A percentile compares a stretch with the other conserved stretches of the same genome.
Conservation (phyloP, 148 eudicot genomes). For the Chenopodium quinoa region DNA sequence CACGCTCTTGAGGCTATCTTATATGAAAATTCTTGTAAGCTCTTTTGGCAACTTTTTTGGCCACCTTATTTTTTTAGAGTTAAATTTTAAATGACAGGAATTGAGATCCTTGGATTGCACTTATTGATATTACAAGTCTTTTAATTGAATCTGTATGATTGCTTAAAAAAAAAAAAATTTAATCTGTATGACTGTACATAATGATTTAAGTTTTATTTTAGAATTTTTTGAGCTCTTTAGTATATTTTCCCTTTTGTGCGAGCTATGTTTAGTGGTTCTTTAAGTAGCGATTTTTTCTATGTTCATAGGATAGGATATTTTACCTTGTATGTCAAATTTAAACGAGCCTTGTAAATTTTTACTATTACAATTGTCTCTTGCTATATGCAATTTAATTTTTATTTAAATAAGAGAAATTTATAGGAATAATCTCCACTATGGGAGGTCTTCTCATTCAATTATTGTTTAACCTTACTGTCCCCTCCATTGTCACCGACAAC, state of each 20-base stretch:
- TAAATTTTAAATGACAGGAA: not conserved
- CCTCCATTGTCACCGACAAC: no score
- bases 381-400: no score
- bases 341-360: no score
- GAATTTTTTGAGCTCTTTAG: not conserved
- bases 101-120: not conserved
- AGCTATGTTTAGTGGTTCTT: not conserved
- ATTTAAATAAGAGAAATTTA: not conserved
- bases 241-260: not conserved
- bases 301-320: not conserved
- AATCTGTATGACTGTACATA: no score
- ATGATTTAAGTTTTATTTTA: no score
- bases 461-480: no score
- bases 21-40: constrained; percentile 12
- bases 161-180: no score
- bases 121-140: not conserved
- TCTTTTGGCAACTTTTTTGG: constrained; percentile 6
- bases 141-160: not conserved
- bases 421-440: not conserved
- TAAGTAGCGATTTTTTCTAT: not conserved
- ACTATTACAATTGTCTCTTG: no score
- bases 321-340: not conserved
- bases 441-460: no score
- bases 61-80: not conserved
- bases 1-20: constrained; percentile 52